Conservation (phyloP, 2,329 filamentous ascomycete genomes). For the Colletotrichum higginsianum region DNA sequence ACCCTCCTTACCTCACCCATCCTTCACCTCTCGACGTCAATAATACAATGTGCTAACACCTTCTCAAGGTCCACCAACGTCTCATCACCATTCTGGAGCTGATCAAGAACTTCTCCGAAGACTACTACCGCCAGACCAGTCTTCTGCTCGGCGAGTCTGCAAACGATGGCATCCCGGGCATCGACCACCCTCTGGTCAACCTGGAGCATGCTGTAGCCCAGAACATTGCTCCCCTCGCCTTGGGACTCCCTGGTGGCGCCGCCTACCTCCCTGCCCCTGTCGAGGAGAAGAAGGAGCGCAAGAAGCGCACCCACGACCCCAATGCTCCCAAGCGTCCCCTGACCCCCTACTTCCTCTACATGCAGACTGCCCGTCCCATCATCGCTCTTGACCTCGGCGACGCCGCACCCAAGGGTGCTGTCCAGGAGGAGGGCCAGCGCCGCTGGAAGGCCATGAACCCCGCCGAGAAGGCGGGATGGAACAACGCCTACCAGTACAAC, state of each 20-base stretch:
- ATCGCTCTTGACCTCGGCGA: constrained; percentile 84
- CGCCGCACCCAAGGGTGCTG: constrained; percentile 85
- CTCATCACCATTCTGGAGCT: constrained; percentile 85
- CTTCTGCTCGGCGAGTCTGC: constrained; percentile 80
- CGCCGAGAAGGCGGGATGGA: constrained; percentile 79
- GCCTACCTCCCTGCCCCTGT: constrained; percentile 56
- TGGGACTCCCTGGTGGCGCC: constrained; percentile 26
- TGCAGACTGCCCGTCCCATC: constrained; percentile 87
- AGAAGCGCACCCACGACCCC: constrained; percentile 89
- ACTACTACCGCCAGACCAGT: constrained; percentile 91
- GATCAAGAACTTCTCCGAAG: constrained; percentile 83
- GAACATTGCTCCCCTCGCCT: constrained; percentile 57
- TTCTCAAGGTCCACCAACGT: constrained; percentile 80
- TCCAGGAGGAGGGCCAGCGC: constrained; percentile 88
- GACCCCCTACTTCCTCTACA: constrained; percentile 96
- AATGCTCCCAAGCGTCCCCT: constrained; percentile 95
- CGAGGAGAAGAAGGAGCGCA: constrained; percentile 88
- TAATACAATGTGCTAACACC: constrained; percentile 53
- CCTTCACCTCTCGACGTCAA: constrained; percentile 8
- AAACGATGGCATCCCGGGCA: constrained; percentile 58
- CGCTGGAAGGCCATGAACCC: constrained; percentile 86
- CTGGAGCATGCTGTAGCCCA: constrained; percentile 67
- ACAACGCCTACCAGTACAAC: constrained; percentile 78
- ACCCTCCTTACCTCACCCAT: not conserved
- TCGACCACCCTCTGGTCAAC: constrained; percentile 62